Evolutionary conservation across 495 filamentous ascomycete genomes (phyloP).

Genomic region (Annulohypoxylon maeteangense): DNA sequence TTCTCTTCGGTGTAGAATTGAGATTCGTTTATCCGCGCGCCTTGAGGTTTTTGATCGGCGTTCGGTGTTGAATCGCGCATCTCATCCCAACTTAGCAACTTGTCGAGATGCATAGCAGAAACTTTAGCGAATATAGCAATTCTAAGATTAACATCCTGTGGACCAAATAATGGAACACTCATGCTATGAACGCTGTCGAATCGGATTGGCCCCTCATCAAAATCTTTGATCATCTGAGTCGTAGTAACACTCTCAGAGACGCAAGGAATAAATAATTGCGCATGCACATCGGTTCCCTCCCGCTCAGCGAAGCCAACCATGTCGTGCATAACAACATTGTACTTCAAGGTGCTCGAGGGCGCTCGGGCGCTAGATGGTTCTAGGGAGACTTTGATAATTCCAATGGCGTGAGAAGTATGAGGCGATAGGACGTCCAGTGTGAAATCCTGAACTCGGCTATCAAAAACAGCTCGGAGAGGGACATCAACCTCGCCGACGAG

Average conservation of each 20-base stretch:
- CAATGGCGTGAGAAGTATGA: conserved; percentile 89
- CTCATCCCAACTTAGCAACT: conserved; percentile 98
- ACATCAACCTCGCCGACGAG: conserved; percentile 95
- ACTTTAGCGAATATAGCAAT: conserved; percentile 95
- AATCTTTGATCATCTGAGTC: conserved; percentile 92
- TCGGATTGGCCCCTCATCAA: conserved; percentile 92
- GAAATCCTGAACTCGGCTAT: conserved; percentile 95
- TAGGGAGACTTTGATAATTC: conserved; percentile 87
- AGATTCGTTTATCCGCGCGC: conserved; percentile 82
- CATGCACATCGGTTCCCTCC: conserved; percentile 95
- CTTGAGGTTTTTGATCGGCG: conserved; percentile 67
- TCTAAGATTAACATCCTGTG: conserved; percentile 77
- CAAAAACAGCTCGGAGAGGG: conserved; percentile 91
- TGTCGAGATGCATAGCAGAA: conserved; percentile 94
- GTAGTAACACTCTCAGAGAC: conserved; percentile 93
- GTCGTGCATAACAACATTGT: conserved; percentile 98
- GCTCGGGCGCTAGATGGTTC: conserved; percentile 95
- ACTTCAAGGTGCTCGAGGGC: conserved; percentile 91
- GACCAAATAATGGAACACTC: conserved; percentile 90
- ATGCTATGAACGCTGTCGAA: conserved; percentile 99
- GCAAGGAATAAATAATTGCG: conserved; percentile 93
- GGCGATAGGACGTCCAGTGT: conserved; percentile 87
- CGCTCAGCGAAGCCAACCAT: conserved; percentile 96
- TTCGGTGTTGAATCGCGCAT: conserved; percentile 79
- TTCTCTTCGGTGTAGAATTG: conserved; percentile 93